Evolutionary conservation across 1,284 basidiomycete genomes (phyloP), one percentile per base, ranked within the genome.

Genomic region (Sanghuangporus sanghuang): DNA sequence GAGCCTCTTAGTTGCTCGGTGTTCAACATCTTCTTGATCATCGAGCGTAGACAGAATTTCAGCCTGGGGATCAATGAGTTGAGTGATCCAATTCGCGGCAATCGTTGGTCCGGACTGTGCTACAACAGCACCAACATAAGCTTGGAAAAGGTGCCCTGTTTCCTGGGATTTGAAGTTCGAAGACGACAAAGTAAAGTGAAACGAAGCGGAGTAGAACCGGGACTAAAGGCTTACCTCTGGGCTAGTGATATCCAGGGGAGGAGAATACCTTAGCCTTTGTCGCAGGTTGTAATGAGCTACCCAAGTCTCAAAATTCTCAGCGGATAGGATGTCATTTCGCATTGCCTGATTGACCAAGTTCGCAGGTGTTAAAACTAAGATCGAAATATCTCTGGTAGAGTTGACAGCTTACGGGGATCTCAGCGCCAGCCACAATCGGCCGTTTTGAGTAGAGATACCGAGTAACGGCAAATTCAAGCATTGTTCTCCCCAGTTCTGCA

Each of bases 71-170:
- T 79, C 79, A 57, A 87, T 71, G 42, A 89, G 77, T 39, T 73
- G 72, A 55, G 75, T 77, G 62, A 88, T 81, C 89, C 89, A 92
- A 62, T 76, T 72, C 68, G 81, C 78, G 61, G 87, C 81, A 35
- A 70, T 73, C 21, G 74, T 69, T 64, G 81, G 73, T 39, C 87
- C 88, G 67, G 75, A 78, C 65, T 87, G 83, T 60, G 75, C 68
- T 69, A 79, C 87, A 36, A 88, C 78, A 36, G 83, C 89, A 42
- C 86, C 89, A 40, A 87, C 79, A 72, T 89, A 90, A 38, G 87
- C 82, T 67, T 81, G 74, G 71, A 91, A 88, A 39, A 90, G 73
- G 18, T 76, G 71, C 42, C 75, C 76, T 3, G 80, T 80, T 76
- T 89, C 85, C 88, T 90, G 63, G 48, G 61, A 27, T 35, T 54